phyloP scores from a whole-genome alignment of 768 basidiomycete species.

The Favolaschia claudopus region DNA sequence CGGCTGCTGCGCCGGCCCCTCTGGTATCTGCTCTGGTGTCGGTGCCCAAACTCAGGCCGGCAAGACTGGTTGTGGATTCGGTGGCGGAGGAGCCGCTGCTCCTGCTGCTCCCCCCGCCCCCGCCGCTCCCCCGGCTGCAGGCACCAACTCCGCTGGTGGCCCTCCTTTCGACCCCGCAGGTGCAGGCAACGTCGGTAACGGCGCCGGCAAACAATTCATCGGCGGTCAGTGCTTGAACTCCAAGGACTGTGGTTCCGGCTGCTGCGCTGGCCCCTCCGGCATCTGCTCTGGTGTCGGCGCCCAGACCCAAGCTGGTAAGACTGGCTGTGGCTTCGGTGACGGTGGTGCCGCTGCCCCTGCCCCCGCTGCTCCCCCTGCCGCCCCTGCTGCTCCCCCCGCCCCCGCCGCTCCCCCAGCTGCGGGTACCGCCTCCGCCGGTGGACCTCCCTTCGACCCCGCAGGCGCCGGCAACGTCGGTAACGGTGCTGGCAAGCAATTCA shows the following conservation, averaged over 20 bases:
- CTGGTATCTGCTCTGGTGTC: not conserved
- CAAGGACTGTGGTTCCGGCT: conserved; percentile 17
- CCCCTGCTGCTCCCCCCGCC: not conserved
- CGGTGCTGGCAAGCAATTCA: conserved; percentile 14
- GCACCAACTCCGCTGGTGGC: too few species aligned
- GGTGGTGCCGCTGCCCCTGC: not conserved
- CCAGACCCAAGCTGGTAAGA: conserved; percentile 19
- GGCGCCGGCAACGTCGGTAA: conserved; percentile 10
- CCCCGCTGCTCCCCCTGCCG: not conserved
- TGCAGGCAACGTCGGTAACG: conserved; percentile 14
- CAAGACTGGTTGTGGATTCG: not conserved
- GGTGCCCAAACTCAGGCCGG: not conserved
- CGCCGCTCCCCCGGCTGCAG: too few species aligned
- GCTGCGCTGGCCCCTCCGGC: conserved; percentile 18
- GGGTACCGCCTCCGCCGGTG: not conserved
- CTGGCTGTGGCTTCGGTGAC: conserved; percentile 16
- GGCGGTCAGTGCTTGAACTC: conserved; percentile 11
- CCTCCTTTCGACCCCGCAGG: conserved; percentile 19
- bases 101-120: too few species aligned
- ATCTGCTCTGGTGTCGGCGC: conserved; percentile 19
- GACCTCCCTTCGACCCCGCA: conserved; percentile 15
- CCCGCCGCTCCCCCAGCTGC: not conserved
- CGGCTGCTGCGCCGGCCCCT: not conserved
- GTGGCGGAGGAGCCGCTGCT: too few species aligned
- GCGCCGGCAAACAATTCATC: conserved; percentile 19